These are phyloP conservation scores for Westerdykella ornata DNA, from an alignment of 2,329 filamentous ascomycete genomes.

Conservation along the genomic window DNA sequence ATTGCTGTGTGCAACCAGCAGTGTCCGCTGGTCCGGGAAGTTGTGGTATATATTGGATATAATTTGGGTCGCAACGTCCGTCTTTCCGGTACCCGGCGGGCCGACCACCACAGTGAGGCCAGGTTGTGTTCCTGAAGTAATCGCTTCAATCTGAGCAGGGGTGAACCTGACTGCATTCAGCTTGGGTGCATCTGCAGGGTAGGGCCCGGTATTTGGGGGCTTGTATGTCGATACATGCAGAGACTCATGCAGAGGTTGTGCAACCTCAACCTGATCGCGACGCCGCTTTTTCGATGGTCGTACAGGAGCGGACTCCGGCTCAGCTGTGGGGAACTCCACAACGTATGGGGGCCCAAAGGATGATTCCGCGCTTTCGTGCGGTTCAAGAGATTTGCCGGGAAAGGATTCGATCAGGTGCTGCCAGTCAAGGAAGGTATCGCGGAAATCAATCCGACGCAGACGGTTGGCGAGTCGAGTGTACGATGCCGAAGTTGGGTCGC, in stretches of 20 bases:
- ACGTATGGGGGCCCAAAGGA: slow-evolving; percentile 86
- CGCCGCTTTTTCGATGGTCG: slow-evolving; percentile 77
- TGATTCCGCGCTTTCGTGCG: slow-evolving; percentile 60
- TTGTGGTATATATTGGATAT: slow-evolving; percentile 99
- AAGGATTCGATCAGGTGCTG: slow-evolving; percentile 85
- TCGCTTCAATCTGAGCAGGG: slow-evolving; percentile 82
- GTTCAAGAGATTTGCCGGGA: slow-evolving; percentile 79
- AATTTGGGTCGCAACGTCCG: slow-evolving; percentile 96
- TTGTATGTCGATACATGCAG: slow-evolving; percentile 85
- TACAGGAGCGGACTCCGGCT: slow-evolving; percentile 43
- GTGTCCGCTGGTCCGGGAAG: slow-evolving; percentile 83
- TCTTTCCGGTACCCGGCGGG: slow-evolving; percentile 94
- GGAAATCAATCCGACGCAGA: slow-evolving; percentile 74
- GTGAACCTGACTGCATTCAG: slow-evolving; percentile 83
- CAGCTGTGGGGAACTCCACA: slow-evolving; percentile 53
- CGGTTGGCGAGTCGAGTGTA: slow-evolving; percentile 77
- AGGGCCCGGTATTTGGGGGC: slow-evolving; percentile 81
- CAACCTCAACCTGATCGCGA: slow-evolving; percentile 62
- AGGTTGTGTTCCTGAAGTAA: slow-evolving; percentile 87
- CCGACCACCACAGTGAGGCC: slow-evolving; percentile 91
- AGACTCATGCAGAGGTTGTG: slow-evolving; percentile 56
- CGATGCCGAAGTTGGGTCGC: slow-evolving; percentile 79
- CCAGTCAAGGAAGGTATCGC: slow-evolving; percentile 94
- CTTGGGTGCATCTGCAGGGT: slow-evolving; percentile 75
- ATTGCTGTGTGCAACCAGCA: slow-evolving; percentile 94